phyloP scores from a whole-genome alignment of 2,329 filamentous ascomycete genomes.

The Fusarium sp. region DNA sequence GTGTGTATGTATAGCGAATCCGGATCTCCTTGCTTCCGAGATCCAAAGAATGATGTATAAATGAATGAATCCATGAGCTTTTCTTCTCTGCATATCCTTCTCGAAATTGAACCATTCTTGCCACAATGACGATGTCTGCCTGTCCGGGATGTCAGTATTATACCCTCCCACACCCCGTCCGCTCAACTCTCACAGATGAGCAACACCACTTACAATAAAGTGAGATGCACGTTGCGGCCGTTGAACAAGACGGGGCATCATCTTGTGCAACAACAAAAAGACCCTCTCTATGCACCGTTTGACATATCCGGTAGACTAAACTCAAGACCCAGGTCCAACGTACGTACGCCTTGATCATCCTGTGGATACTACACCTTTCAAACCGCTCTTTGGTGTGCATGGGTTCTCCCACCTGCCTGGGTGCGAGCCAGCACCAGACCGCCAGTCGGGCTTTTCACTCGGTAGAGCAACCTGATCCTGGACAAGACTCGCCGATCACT shows the following conservation, averaged over 20 bases:
- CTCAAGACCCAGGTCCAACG: neutral
- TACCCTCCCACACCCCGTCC: conserved; percentile 17
- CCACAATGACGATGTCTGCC: conserved; percentile 14
- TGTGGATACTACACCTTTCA: conserved; percentile 2
- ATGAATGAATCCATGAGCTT: conserved; percentile 2
- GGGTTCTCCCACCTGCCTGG: conserved; percentile 23
- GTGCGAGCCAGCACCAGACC: conserved; percentile 29
- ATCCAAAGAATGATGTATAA: conserved; percentile 20
- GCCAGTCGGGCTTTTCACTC: conserved; percentile 36
- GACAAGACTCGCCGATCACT: conserved; percentile 11
- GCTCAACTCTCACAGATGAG: neutral
- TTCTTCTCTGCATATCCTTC: conserved; percentile 1
- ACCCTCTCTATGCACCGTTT: neutral
- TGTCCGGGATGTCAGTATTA: conserved; percentile 13
- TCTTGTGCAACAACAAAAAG: neutral
- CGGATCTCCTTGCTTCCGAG: conserved; percentile 23
- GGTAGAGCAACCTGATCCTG: conserved; percentile 30
- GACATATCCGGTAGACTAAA: neutral
- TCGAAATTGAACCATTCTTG: conserved; percentile 13
- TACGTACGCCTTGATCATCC: neutral
- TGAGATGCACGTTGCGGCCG: conserved; percentile 2
- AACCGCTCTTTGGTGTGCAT: conserved; percentile 1
- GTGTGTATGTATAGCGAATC: conserved; percentile 22
- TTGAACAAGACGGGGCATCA: conserved; percentile 1
- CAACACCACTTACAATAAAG: neutral